These are phyloP conservation scores for Nevesoporus exiguus DNA, from an alignment of 768 basidiomycete species.

Conservation along the genomic window DNA sequence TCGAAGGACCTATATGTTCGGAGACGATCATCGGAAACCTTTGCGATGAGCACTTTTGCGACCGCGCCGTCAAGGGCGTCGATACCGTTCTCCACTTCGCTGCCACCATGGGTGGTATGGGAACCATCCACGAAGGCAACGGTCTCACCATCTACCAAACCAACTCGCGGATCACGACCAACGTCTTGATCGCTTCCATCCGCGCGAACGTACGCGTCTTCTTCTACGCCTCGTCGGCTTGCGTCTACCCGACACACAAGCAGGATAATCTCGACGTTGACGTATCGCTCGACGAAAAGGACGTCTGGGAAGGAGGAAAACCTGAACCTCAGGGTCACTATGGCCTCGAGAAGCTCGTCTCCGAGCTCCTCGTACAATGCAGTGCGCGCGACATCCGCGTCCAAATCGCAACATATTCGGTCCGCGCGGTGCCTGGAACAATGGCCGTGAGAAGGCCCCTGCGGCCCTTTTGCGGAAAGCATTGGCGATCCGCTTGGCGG, in stretches of 20 bases:
- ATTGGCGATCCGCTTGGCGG: slow-evolving; percentile 26
- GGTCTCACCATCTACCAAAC: slow-evolving; percentile 46
- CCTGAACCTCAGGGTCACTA: slow-evolving; percentile 54
- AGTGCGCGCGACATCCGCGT: slow-evolving; percentile 34
- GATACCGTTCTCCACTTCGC: slow-evolving; percentile 53
- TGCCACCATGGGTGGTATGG: slow-evolving; percentile 66
- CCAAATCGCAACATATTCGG: slow-evolving; percentile 56
- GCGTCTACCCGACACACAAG: slow-evolving; percentile 49
- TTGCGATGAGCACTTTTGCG: slow-evolving; percentile 40
- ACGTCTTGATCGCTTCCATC: slow-evolving; percentile 41
- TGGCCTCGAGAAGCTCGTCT: slow-evolving; percentile 54
- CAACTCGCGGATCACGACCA: slow-evolving; percentile 49
- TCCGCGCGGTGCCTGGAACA: slow-evolving; percentile 49
- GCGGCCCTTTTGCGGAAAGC: slow-evolving; percentile 58
- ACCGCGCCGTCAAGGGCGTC: slow-evolving; percentile 37
- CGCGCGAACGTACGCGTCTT: slow-evolving; percentile 41
- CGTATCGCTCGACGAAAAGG: slow-evolving; percentile 44
- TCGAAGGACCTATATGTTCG: slow-evolving; percentile 23
- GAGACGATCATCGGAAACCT: slow-evolving; percentile 46
- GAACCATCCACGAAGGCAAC: slow-evolving; percentile 51
- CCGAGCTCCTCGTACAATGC: slow-evolving; percentile 44
- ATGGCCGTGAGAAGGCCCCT: slow-evolving; percentile 56
- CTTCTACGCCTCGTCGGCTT: slow-evolving; percentile 57
- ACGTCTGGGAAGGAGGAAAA: slow-evolving; percentile 38
- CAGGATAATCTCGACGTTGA: slow-evolving; percentile 35